A percentile compares a stretch with the other conserved stretches of the same genome.
Conservation (phyloP, 768 basidiomycete genomes). For the Phanerodontia chrysosporium region DNA sequence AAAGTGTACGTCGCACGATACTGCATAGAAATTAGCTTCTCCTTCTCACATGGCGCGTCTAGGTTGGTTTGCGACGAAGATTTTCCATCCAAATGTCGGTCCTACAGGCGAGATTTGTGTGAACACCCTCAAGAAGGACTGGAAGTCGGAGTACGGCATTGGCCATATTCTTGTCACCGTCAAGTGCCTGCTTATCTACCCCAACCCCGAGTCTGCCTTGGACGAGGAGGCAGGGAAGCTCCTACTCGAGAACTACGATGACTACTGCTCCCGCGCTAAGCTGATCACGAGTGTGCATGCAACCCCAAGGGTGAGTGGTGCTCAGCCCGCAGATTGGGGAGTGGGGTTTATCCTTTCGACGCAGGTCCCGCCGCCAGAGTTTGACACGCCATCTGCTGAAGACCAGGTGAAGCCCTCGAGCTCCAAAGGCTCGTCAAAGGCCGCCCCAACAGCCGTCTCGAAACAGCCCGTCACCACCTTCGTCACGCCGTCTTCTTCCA, state of each 20-base stretch:
- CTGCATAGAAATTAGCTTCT: neutral
- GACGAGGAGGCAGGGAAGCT: constrained; percentile 96
- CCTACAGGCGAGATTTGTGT: constrained; percentile 90
- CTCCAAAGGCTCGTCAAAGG: constrained; percentile 13
- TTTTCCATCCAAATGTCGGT: constrained; percentile 97
- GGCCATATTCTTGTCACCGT: constrained; percentile 88
- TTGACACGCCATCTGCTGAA: constrained; percentile 50
- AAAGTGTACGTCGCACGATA: constrained; percentile 62
- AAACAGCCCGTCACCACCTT: constrained; percentile 29
- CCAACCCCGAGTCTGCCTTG: constrained; percentile 93
- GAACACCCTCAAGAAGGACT: constrained; percentile 96
- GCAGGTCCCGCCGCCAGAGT: neutral
- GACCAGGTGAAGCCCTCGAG: constrained; percentile 48
- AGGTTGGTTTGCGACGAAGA: constrained; percentile 93
- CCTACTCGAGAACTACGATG: constrained; percentile 83
- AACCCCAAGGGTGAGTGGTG: constrained; percentile 56
- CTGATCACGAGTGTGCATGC: constrained; percentile 92
- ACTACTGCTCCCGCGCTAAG: constrained; percentile 80
- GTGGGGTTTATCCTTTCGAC: neutral
- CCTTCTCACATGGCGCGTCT: constrained; percentile 1
- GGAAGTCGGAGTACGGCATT: constrained; percentile 90
- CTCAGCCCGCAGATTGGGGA: neutral
- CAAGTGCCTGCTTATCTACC: constrained; percentile 93
- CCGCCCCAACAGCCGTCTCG: constrained; percentile 13
- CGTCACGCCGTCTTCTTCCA: constrained; percentile 32